Evolutionary conservation across 2,329 filamentous ascomycete genomes (phyloP).

Genomic region (Penicillium vulpinum): DNA sequence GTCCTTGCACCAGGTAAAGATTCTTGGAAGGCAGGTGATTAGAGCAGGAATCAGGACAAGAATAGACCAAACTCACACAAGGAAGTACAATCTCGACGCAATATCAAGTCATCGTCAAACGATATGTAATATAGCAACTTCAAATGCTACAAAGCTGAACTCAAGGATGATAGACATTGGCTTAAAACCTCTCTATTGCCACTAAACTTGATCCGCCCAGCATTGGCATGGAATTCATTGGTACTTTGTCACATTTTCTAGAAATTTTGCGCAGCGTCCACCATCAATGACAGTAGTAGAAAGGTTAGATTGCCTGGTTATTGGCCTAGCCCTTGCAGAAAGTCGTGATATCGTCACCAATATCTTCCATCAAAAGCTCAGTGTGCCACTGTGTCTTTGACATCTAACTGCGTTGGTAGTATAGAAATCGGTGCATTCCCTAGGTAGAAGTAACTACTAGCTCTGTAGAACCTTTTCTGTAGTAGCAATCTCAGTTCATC

Average conservation of each 20-base stretch:
- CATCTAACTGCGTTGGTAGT: not conserved
- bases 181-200: not conserved
- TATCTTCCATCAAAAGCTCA: not conserved
- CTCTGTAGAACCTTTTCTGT: not conserved
- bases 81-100: no score
- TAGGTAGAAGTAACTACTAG: no score
- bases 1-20: not conserved
- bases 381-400: not conserved
- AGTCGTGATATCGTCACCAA: not conserved
- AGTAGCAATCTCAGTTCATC: not conserved
- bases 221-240: no score
- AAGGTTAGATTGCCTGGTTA: not conserved
- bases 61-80: no score
- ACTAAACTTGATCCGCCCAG: no score
- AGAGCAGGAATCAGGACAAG: not conserved
- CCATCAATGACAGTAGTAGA: no score
- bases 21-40: no score
- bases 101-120: no score
- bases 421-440: not conserved
- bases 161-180: no score
- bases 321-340: not conserved
- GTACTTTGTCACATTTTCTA: no score
- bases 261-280: no score
- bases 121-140: not conserved
- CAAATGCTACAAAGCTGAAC: no score